Conservation (phyloP, 129 eudicot species). For the Ambrosia trifida region DNA sequence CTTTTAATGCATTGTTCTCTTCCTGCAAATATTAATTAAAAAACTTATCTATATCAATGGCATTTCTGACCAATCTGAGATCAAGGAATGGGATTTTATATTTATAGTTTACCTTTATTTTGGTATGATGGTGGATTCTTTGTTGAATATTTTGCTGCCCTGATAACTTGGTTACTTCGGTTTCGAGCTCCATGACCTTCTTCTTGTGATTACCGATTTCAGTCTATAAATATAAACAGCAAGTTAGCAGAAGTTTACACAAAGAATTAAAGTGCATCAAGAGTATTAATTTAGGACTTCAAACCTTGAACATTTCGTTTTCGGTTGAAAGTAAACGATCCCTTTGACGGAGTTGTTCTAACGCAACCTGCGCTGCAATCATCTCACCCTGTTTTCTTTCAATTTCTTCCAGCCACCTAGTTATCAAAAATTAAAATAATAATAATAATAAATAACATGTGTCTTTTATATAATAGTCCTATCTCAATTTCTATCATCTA, state of each 20-base stretch:
- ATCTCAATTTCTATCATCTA: slow-evolving; percentile 4
- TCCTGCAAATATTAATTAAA: slow-evolving; percentile 52
- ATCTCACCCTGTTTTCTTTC: slow-evolving; percentile 87
- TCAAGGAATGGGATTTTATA: not conserved
- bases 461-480: not conserved
- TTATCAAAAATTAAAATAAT: not conserved
- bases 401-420: slow-evolving; percentile 93
- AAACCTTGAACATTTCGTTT: slow-evolving; percentile 79
- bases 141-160: slow-evolving; percentile 97
- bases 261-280: not conserved
- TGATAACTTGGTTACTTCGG: slow-evolving; percentile 71
- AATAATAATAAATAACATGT: not conserved
- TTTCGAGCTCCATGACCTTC: slow-evolving; percentile 72
- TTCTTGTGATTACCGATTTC: slow-evolving; percentile 62
- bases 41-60: slow-evolving; percentile 2
- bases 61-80: not conserved
- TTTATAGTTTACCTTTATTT: slow-evolving; percentile 64
- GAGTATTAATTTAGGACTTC: slow-evolving; percentile 3
- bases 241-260: slow-evolving; percentile 16
- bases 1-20: slow-evolving; percentile 71
- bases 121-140: slow-evolving; percentile 95
- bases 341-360: slow-evolving; percentile 72
- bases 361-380: slow-evolving; percentile 66
- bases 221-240: slow-evolving; percentile 35
- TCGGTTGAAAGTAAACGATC: slow-evolving; percentile 60